Base-by-base conservation (phyloP, 1,284 basidiomycete species). In the Anthracocystis setariae region DNA sequence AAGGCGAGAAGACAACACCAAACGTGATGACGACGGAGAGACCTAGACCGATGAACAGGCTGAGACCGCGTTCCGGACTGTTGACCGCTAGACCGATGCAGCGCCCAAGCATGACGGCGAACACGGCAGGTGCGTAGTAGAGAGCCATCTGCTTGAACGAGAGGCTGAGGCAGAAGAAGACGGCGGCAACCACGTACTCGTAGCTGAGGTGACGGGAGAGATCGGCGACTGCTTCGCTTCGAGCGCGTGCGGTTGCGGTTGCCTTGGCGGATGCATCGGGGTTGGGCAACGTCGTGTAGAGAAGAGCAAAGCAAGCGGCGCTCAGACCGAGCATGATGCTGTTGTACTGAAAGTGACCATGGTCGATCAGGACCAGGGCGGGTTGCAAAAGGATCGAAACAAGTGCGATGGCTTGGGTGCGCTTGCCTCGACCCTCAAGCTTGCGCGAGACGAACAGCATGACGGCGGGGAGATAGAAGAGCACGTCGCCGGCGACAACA, bases 91-190 rank as follows among this genome's bases (percentile, higher is more conserved):
- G 84, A 90, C 95, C 38, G 89, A 91, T 15, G 94, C 80, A 81
- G 10, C 81, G 75, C 5, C 81, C 81, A 0, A 82, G 66, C 80
- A 82, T 81, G 49, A 80, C 53, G 18, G 79, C 77, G 48, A 82
- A 81, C 3, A 82, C 65, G 3, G 91, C 93, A 8, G 94, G 94
- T 0, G 92, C 91, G 82, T 93, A 97, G 82, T 95, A 96, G 12
- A 97, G 85, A 5, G 92, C 90, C 93, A 96, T 96, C 83, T 96
- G 94, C 83, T 97, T 96, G 86, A 96, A 96, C 3, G 90, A 87
- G 17, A 97, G 86, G 73, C 91, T 91, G 32, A 90, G 85, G 8
- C 92, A 90, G 74, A 96, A 95, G 66, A 86, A 88, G n/a, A 91
- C 80, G 7, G 92, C 91, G 1, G 92, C 94, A 0, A 89, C 72